A percentile compares a stretch with the other conserved stretches of the same genome.
These are phyloP conservation scores for Populus davidiana DNA, from an alignment of 345 rosid genomes.

Conservation along the genomic window DNA sequence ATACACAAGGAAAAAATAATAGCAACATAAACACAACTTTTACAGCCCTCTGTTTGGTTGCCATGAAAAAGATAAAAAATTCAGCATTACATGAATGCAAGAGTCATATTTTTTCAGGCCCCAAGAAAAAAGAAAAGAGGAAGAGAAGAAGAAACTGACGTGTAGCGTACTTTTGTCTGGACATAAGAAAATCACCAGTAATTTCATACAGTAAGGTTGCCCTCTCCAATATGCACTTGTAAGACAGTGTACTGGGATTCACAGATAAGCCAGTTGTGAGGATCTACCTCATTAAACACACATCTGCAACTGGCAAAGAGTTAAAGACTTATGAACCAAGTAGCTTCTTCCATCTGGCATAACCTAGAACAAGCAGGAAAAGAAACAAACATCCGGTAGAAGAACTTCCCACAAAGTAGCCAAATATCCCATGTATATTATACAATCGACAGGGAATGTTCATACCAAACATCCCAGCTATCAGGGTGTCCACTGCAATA, in stretches of 20 bases:
- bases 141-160: neutral
- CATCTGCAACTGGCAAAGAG: neutral
- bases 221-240: no score
- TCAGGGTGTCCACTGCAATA: conserved; percentile 58
- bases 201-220: no score
- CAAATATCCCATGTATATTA: conserved; percentile 39
- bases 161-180: neutral
- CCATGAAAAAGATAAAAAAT: neutral
- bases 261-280: no score
- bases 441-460: conserved; percentile 65
- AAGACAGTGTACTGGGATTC: no score
- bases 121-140: neutral
- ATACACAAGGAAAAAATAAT: neutral
- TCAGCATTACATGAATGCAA: neutral
- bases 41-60: neutral
- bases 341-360: conserved; percentile 93
- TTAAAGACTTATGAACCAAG: conserved; percentile 47
- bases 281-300: neutral
- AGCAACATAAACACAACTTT: neutral
- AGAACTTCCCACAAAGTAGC: conserved; percentile 47
- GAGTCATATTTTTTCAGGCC: neutral
- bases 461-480: conserved; percentile 69
- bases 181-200: no score
- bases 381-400: conserved; percentile 49
- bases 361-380: conserved; percentile 71